A percentile compares a stretch with the other conserved stretches of the same genome.
Conservation (phyloP, 176 grass and related monocot species). For the Cenchrus fungigraminus region DNA sequence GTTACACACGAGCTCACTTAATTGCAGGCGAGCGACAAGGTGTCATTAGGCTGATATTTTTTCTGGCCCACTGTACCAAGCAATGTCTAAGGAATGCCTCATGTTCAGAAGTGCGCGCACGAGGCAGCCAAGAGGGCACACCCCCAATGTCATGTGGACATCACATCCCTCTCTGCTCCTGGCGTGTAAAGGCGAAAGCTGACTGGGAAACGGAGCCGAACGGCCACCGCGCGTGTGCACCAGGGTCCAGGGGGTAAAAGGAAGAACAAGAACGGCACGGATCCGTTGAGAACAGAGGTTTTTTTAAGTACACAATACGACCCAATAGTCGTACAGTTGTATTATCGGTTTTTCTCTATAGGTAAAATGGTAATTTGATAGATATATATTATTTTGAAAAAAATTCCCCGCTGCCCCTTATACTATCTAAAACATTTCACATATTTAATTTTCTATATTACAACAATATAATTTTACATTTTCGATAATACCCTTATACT, state of each 20-base stretch:
- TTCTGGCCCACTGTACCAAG: not conserved
- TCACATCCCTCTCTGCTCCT: conserved; percentile 17
- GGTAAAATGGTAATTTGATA: too few species aligned
- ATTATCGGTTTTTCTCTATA: too few species aligned
- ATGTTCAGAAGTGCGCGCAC: not conserved
- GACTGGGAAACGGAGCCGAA: conserved; percentile 27
- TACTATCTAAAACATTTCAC: too few species aligned
- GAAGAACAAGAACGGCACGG: conserved; percentile 2
- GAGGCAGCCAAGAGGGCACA: not conserved
- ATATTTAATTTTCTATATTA: too few species aligned
- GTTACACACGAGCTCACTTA: too few species aligned
- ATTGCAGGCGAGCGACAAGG: not conserved
- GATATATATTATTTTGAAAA: too few species aligned
- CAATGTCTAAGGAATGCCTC: not conserved
- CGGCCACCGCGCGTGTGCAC: conserved; percentile 14
- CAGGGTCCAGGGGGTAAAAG: not conserved
- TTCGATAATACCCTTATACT: too few species aligned
- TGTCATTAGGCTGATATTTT: not conserved
- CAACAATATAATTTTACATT: too few species aligned
- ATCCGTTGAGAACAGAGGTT: not conserved
- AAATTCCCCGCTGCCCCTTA: too few species aligned
- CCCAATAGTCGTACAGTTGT: too few species aligned
- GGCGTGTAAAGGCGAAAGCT: conserved; percentile 30
- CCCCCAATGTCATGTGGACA: not conserved
- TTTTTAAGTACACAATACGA: too few species aligned